These are phyloP conservation scores for Alternaria arbusti DNA, from an alignment of 2,329 filamentous ascomycete species.

Conservation along the genomic window DNA sequence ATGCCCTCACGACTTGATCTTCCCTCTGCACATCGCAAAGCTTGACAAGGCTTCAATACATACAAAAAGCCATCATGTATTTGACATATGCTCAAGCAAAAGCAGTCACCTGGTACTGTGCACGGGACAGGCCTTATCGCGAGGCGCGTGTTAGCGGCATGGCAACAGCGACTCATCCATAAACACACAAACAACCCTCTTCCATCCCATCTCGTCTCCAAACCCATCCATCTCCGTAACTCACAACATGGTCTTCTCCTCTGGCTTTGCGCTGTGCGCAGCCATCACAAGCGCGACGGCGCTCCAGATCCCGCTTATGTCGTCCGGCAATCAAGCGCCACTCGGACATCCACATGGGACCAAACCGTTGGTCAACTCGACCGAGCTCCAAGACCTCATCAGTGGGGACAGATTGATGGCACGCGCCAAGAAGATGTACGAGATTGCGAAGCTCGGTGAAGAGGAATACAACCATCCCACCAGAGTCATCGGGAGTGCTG, in stretches of 20 bases:
- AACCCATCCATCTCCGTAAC: constrained; percentile 5
- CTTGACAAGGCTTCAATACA: background rate
- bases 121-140: constrained; percentile 35
- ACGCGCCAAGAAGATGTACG: constrained; percentile 47
- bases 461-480: constrained; percentile 53
- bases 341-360: constrained; percentile 29
- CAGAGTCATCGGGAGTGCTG: constrained; percentile 46
- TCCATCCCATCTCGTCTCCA: constrained; percentile 14
- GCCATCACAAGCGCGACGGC: constrained; percentile 33
- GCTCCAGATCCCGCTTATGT: constrained; percentile 40
- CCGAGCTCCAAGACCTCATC: constrained; percentile 45
- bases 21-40: background rate
- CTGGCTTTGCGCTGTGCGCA: constrained; percentile 38
- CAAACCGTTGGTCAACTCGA: constrained; percentile 43
- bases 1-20: background rate
- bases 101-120: constrained; percentile 7
- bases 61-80: background rate
- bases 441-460: constrained; percentile 52
- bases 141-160: constrained; percentile 32
- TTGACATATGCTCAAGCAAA: background rate
- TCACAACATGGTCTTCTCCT: constrained; percentile 35
- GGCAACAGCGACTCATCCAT: constrained; percentile 24
- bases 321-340: constrained; percentile 28
- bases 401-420: constrained; percentile 41
- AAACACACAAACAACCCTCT: constrained; percentile 22